phyloP scores from a whole-genome alignment of 371 early-diverging fungal species.

The Apophysomyces trapeziformis region DNA sequence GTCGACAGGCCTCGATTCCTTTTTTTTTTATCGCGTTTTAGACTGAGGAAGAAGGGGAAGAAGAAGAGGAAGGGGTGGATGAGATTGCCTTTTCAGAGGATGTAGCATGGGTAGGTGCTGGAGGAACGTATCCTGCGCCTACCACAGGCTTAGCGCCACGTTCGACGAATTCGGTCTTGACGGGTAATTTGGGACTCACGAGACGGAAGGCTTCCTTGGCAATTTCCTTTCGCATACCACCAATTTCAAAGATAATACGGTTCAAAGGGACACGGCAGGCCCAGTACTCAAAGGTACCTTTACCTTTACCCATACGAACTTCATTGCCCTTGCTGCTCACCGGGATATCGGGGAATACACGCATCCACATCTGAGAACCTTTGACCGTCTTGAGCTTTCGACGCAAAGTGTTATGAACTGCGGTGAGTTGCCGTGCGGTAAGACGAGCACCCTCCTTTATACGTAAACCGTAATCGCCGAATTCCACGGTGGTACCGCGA shows the following conservation, averaged over 20 bases:
- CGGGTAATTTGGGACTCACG: slow-evolving; percentile 74
- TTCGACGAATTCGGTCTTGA: slow-evolving; percentile 77
- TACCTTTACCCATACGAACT: slow-evolving; percentile 97
- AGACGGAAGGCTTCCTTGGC: slow-evolving; percentile 82
- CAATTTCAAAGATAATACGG: slow-evolving; percentile 88
- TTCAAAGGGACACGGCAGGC: slow-evolving; percentile 90
- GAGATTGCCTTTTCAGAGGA: background rate
- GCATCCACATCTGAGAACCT: slow-evolving; percentile 85
- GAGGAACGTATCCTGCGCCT: slow-evolving; percentile 48
- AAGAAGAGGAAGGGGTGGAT: slow-evolving; percentile 14
- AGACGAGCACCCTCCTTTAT: slow-evolving; percentile 84
- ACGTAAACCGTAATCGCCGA: slow-evolving; percentile 91
- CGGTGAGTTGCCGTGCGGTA: slow-evolving; percentile 83
- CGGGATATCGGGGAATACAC: slow-evolving; percentile 93
- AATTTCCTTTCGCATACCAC: slow-evolving; percentile 75
- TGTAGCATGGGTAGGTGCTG: slow-evolving; percentile 2
- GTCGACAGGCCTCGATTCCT: background rate
- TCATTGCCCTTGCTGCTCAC: slow-evolving; percentile 92
- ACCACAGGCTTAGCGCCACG: slow-evolving; percentile 59
- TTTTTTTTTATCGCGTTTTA: slow-evolving; percentile 2
- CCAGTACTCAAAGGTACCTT: slow-evolving; percentile 94
- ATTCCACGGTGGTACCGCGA: slow-evolving; percentile 84
- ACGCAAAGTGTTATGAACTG: slow-evolving; percentile 74
- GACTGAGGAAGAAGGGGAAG: slow-evolving; percentile 10
- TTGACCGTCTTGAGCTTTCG: slow-evolving; percentile 88